A percentile compares a stretch with the other conserved stretches of the same genome.
phyloP scores from a whole-genome alignment of 1,284 basidiomycete genomes.

The Abortiporus biennis region DNA sequence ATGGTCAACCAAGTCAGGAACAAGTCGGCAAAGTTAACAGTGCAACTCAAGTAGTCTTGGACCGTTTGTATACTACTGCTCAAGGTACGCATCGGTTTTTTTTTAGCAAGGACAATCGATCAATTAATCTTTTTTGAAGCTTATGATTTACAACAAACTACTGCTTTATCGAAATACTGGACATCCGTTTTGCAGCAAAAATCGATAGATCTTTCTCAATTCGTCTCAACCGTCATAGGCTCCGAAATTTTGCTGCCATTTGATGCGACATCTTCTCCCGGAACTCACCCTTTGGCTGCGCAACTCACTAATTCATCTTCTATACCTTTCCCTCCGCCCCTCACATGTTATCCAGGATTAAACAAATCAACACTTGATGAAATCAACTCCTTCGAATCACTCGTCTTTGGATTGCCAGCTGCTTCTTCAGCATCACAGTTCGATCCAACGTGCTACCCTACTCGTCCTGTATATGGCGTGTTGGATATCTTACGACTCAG shows the following conservation, averaged over 20 bases:
- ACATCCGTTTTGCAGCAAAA: slow-evolving; percentile 41
- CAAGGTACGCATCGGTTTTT: no score
- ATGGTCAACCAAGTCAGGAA: slow-evolving; percentile 38
- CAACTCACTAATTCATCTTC: slow-evolving; percentile 36
- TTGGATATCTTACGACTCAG: slow-evolving; percentile 50
- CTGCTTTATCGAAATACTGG: slow-evolving; percentile 50
- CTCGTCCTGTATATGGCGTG: slow-evolving; percentile 57
- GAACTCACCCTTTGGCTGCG: slow-evolving; percentile 24
- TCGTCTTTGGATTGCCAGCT: slow-evolving; percentile 41
- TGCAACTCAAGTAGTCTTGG: slow-evolving; percentile 33
- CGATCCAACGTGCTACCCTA: slow-evolving; percentile 43
- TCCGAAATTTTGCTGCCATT: slow-evolving; percentile 57
- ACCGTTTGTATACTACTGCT: slow-evolving; percentile 56
- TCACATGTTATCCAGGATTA: slow-evolving; percentile 53
- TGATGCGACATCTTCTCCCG: slow-evolving; percentile 37
- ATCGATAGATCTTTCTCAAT: slow-evolving; percentile 34
- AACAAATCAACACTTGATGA: slow-evolving; percentile 29
- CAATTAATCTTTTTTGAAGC: slow-evolving; percentile 1
- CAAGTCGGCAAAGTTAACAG: slow-evolving; percentile 41
- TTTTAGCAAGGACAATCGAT: no score
- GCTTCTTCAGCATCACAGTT: slow-evolving; percentile 30
- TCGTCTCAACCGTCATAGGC: slow-evolving; percentile 38
- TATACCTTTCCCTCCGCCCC: slow-evolving; percentile 48
- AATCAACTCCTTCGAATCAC: slow-evolving; percentile 41
- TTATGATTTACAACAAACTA: slow-evolving; percentile 32